Conservation (phyloP, 2,329 filamentous ascomycete species). For the Curvularia hawaiiensis region DNA sequence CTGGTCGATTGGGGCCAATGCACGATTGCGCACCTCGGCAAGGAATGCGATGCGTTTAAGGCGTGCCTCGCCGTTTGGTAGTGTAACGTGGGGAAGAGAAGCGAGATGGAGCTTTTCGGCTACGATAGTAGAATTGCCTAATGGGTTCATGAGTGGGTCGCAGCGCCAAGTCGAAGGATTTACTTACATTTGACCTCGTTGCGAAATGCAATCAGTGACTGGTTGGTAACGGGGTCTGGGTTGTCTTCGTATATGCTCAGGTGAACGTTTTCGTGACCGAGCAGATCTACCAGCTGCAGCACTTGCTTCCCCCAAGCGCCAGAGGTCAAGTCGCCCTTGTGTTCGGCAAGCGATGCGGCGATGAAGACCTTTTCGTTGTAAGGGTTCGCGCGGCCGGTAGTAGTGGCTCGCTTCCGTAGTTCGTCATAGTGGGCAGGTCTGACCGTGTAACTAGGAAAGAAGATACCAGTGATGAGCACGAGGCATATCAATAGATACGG, state of each 20-base stretch:
- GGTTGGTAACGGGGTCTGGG: slow-evolving; percentile 61
- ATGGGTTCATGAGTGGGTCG: slow-evolving; percentile 20
- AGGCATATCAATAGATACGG: slow-evolving; percentile 44
- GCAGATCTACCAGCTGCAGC: slow-evolving; percentile 65
- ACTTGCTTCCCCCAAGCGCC: slow-evolving; percentile 69
- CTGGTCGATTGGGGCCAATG: slow-evolving; percentile 66
- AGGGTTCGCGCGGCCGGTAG: slow-evolving; percentile 55
- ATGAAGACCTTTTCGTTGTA: slow-evolving; percentile 73
- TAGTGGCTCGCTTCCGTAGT: slow-evolving; percentile 44
- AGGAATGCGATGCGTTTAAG: slow-evolving; percentile 76
- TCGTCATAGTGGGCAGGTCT: slow-evolving; percentile 59
- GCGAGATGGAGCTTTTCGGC: slow-evolving; percentile 63
- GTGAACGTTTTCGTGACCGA: slow-evolving; percentile 71
- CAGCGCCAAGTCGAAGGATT: slow-evolving; percentile 2
- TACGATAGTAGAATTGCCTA: slow-evolving; percentile 58
- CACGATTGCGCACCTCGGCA: slow-evolving; percentile 73
- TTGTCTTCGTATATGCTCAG: slow-evolving; percentile 77
- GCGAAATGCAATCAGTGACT: slow-evolving; percentile 61
- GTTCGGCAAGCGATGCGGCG: slow-evolving; percentile 72
- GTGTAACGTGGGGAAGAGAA: slow-evolving; percentile 62
- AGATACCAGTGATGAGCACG: slow-evolving; percentile 52
- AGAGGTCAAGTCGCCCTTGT: slow-evolving; percentile 62
- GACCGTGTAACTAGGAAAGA: slow-evolving; percentile 62
- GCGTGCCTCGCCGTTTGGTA: slow-evolving; percentile 67
- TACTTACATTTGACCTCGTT: slow-evolving; percentile 53